These are phyloP conservation scores for Aspergillus sp. DNA, from an alignment of 2,329 filamentous ascomycete genomes.

Conservation along the genomic window DNA sequence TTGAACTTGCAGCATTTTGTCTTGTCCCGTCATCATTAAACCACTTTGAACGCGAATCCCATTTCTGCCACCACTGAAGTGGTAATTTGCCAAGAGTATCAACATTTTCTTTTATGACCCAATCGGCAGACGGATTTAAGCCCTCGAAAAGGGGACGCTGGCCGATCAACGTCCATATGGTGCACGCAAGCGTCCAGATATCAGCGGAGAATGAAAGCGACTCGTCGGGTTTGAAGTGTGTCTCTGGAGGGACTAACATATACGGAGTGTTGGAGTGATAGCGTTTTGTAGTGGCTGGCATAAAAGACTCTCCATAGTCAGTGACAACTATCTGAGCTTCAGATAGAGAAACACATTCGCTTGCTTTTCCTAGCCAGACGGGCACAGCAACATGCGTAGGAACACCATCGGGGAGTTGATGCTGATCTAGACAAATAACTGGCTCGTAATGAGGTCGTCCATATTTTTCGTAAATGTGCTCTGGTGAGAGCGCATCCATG, in stretches of 20 bases:
- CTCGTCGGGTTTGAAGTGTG: constrained; percentile 28
- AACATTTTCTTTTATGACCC: constrained; percentile 25
- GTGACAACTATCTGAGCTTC: constrained; percentile 22
- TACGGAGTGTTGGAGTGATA: constrained; percentile 18
- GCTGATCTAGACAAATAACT: constrained; percentile 16
- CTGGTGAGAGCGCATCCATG: constrained; percentile 16
- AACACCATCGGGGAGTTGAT: constrained; percentile 16
- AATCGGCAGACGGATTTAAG: constrained; percentile 19
- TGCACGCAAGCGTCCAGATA: constrained; percentile 26
- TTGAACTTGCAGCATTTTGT: constrained; percentile 1
- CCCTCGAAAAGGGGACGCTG: constrained; percentile 23
- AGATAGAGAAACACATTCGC: constrained; percentile 19
- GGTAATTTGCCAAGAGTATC: constrained; percentile 27
- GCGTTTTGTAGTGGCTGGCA: constrained; percentile 8
- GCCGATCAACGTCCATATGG: constrained; percentile 35
- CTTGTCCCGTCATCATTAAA: constrained; percentile 24
- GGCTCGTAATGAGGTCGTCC: constrained; percentile 15
- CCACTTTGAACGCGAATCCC: constrained; percentile 18
- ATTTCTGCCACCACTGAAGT: constrained; percentile 22
- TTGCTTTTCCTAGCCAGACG: constrained; percentile 24
- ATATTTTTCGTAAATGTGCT: constrained; percentile 18
- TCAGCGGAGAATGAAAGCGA: constrained; percentile 33
- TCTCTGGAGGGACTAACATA: constrained; percentile 31
- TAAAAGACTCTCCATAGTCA: constrained; percentile 28
- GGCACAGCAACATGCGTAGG: constrained; percentile 19